Base-by-base conservation (phyloP, 441 rosid species). In the Iberis amara region DNA sequence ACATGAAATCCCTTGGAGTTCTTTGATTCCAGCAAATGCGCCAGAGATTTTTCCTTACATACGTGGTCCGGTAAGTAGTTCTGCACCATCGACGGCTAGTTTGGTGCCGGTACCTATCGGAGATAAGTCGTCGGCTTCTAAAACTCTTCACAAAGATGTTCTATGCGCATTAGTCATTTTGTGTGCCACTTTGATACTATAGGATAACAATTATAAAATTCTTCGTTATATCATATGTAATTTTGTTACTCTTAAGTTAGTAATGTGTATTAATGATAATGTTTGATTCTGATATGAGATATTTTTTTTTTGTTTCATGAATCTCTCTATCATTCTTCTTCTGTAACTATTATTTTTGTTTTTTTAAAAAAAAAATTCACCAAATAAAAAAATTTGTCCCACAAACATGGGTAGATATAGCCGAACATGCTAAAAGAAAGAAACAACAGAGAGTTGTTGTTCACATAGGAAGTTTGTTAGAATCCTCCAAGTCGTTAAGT, bases 1-100 rank as follows among this genome's bases (percentile, higher is more conserved):
- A n/a, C n/a, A n/a, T 18, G 21, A 3, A 18, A 18, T 18, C 3
- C 21, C 21, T 18, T 18, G 2, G 3, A 18, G 21, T 6, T 60
- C 90, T 0, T 60, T 76, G 18, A 51, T 79, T 23, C 88, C 90
- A 7, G 68, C 73, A 0, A 68, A 52, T 42, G 44, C 79, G 6
- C 91, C 91, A 0, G 67, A 26, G 10, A 69, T 75, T 24, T 71
- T 80, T 55, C 91, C 91, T 1, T 77, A 79, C 0, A 72, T 55
- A 21, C 69, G 80, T 8, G 64, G 68, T 32, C 82, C 82, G 0
- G 61, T 73, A 0, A 61, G 7, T 32, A 54, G 33, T 33, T 28
- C 72, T 0, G 31, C 66, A 14, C 70, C 76, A 1, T 41, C 43
- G 1, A 57, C 44, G 2, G 59, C 37, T 11, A 65, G 41, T 44